A percentile compares a stretch with the other conserved stretches of the same genome.
Evolutionary conservation across 805 yeast species (phyloP).

Genomic region (Cyberlindnera sargentensis): DNA sequence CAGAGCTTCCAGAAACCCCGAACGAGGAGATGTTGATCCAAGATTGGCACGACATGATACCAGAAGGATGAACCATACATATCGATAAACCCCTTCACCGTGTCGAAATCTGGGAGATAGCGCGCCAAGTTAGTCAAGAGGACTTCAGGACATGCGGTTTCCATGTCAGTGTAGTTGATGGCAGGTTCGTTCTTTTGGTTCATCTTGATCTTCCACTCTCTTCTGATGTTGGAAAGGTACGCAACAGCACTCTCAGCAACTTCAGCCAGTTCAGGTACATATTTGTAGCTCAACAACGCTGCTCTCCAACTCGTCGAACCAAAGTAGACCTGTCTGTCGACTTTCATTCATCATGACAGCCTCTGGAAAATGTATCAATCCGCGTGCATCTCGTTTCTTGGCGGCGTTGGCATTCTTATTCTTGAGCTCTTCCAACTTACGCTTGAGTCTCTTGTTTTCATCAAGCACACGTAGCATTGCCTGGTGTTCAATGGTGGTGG

Average conservation of each 20-base stretch:
- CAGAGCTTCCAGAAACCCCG: slow-evolving; percentile 15
- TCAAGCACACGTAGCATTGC: too few species aligned
- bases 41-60: slow-evolving; percentile 10
- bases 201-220: slow-evolving; percentile 11
- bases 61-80: slow-evolving; percentile 14
- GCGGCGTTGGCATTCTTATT: too few species aligned
- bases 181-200: slow-evolving; percentile 3
- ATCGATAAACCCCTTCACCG: slow-evolving; percentile 9
- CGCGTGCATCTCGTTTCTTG: too few species aligned
- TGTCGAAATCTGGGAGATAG: slow-evolving; percentile 17
- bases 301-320: slow-evolving; percentile 22
- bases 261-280: slow-evolving; percentile 5
- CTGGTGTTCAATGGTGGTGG: background rate
- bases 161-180: slow-evolving; percentile 5
- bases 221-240: slow-evolving; percentile 12
- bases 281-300: slow-evolving; percentile 1
- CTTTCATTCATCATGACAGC: background rate
- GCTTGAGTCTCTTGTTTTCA: too few species aligned
- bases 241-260: slow-evolving; percentile 7
- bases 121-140: slow-evolving; percentile 9
- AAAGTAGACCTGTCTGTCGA: slow-evolving; percentile 9
- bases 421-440: too few species aligned
- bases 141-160: slow-evolving; percentile 6
- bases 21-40: slow-evolving; percentile 9
- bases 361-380: too few species aligned